Conservation (phyloP, 768 basidiomycete species). For the Lentinula guzmanii region DNA sequence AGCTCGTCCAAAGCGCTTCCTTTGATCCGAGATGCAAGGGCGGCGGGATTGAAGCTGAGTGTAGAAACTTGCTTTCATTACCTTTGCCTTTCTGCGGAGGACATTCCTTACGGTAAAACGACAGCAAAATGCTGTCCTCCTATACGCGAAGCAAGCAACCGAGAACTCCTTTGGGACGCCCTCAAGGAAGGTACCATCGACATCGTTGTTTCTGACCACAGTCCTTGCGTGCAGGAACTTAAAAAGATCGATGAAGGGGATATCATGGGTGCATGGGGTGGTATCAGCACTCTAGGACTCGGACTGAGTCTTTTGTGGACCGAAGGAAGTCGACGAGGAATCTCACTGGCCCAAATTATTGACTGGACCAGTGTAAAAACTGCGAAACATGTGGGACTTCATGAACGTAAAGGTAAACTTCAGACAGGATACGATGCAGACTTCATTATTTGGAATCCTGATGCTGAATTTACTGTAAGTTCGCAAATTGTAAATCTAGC, state of each 20-base stretch:
- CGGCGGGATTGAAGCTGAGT: constrained; percentile 63
- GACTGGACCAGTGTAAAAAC: constrained; percentile 73
- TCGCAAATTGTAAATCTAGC: background rate
- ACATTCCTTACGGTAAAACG: constrained; percentile 69
- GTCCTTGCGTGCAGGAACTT: constrained; percentile 78
- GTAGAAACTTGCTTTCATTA: constrained; percentile 99
- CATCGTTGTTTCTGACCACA: constrained; percentile 94
- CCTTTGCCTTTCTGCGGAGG: constrained; percentile 66
- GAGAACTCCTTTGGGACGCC: constrained; percentile 76
- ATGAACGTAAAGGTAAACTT: constrained; percentile 64
- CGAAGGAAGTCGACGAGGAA: constrained; percentile 57
- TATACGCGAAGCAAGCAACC: constrained; percentile 69
- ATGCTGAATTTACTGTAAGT: constrained; percentile 38
- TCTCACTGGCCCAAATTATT: constrained; percentile 55
- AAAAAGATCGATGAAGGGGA: constrained; percentile 76
- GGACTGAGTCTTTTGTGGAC: constrained; percentile 90
- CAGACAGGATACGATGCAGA: constrained; percentile 78
- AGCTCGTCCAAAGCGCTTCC: constrained; percentile 82
- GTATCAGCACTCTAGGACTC: constrained; percentile 86
- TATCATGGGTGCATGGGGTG: constrained; percentile 92
- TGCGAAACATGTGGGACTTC: constrained; percentile 76
- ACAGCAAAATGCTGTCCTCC: constrained; percentile 98
- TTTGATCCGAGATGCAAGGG: constrained; percentile 62
- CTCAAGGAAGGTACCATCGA: constrained; percentile 80
- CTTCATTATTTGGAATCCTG: constrained; percentile 78